Evolutionary conservation across 441 rosid genomes (phyloP).

Genomic region (Populus hybrid): DNA sequence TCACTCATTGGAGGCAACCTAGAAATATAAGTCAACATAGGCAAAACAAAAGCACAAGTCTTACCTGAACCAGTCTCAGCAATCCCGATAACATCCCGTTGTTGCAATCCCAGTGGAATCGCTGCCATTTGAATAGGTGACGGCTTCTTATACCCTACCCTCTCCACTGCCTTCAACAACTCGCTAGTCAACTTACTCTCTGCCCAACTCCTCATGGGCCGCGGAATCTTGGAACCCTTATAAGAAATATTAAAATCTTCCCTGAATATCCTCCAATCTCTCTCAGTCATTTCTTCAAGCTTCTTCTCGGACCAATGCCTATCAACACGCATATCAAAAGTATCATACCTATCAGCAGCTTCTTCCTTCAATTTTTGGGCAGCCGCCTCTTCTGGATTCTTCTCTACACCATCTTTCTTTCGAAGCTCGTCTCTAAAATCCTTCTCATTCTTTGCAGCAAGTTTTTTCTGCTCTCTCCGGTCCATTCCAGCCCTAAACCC

Average conservation of each 20-base stretch:
- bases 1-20: constrained; percentile 78
- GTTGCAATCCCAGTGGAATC: constrained; percentile 83
- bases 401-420: constrained; percentile 68
- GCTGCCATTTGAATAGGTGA: constrained; percentile 95
- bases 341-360: constrained; percentile 78
- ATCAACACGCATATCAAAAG: constrained; percentile 92
- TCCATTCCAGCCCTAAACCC: constrained; percentile 97
- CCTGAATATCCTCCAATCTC: constrained; percentile 93
- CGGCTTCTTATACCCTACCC: constrained; percentile 82
- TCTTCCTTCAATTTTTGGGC: constrained; percentile 69
- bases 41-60: constrained; percentile 94
- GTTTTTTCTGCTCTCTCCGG: constrained; percentile 88
- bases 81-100: constrained; percentile 90
- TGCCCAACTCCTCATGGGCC: constrained; percentile 88
- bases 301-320: constrained; percentile 92
- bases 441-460: constrained; percentile 85
- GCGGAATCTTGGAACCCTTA: constrained; percentile 87
- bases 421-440: constrained; percentile 83
- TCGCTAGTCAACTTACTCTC: constrained; percentile 77
- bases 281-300: constrained; percentile 87
- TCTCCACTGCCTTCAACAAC: constrained; percentile 78
- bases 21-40: constrained; percentile 87
- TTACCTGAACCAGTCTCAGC: constrained; percentile 96
- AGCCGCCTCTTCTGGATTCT: constrained; percentile 85
- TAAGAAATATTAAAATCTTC: constrained; percentile 91